Base-by-base conservation (phyloP, 2,329 filamentous ascomycete species). In the Colletotrichum sp. region DNA sequence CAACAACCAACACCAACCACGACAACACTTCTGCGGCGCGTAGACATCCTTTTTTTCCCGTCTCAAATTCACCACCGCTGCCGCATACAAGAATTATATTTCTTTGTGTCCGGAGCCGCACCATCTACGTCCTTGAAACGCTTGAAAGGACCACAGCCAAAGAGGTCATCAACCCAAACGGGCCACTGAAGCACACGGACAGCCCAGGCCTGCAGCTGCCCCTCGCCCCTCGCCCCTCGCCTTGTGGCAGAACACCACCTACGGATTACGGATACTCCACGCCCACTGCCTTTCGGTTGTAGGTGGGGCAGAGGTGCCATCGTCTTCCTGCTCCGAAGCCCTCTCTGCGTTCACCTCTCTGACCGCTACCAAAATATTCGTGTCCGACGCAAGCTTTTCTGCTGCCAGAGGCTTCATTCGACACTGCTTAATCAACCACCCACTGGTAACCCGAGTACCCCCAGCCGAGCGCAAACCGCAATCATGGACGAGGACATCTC, bases 401-500 rank as follows among this genome's bases (percentile, higher is more conserved):
- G 43, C 43, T 52, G n/a, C 6, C 43, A 52, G 43, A 52, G 43
- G 43, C n/a, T 52, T 52, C 43, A 21, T 52, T 52, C n/a, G 43
- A 21, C 4, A 4, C 18, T 12, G 58, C 5, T 43, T n/a, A n/a
- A 48, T 48, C 32, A 58, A 24, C 5, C 10, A 16, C 18, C n/a
- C 18, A 8, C 9, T 24, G n/a, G 12, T 2, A 52, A 0, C 1
- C 43, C 28, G 16, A 52, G 6, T 16, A 8, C 15, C 57, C 30
- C 3, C n/a, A 6, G 34, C 10, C 58, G 34, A n/a, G 30, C 71
- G 34, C 60, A 57, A 36, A 38, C 71, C 18, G 10, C 61, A 79
- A 83, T 79, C 78, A 95, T 95, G 93, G 94, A 94, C 80, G 93
- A 93, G 79, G 91, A 93, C 73, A 91, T 98, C 79, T 91, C 91